phyloP scores from a whole-genome alignment of 148 eudicot species.

The Cornus suecica region DNA sequence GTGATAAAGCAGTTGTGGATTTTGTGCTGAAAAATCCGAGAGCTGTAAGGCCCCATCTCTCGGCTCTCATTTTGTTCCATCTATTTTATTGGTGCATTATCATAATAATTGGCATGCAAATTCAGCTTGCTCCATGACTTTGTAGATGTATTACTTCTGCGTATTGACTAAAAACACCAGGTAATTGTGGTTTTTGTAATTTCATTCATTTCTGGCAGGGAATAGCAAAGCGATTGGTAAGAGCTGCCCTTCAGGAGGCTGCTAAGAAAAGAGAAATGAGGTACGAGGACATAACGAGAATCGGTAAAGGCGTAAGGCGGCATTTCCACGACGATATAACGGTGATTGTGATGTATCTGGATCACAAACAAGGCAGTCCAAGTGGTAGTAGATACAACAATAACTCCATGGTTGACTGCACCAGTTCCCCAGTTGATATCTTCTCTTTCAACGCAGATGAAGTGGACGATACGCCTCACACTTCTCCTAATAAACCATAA shows the following conservation, averaged over 20 bases:
- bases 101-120: neutral
- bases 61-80: neutral
- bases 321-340: conserved; percentile 36
- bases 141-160: neutral
- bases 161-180: neutral
- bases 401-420: conserved; percentile 15
- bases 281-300: conserved; percentile 24
- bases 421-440: conserved; percentile 27
- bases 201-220: conserved; percentile 14
- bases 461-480: conserved; percentile 3
- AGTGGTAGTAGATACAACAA: conserved; percentile 5
- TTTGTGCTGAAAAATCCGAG: conserved; percentile 28
- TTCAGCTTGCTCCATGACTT: neutral
- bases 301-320: conserved; percentile 31
- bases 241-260: conserved; percentile 30
- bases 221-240: conserved; percentile 32
- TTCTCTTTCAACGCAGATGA: conserved; percentile 26
- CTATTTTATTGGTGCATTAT: neutral
- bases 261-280: conserved; percentile 34
- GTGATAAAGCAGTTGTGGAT: conserved; percentile 26
- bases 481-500: conserved; percentile 1
- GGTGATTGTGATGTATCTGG: conserved; percentile 32
- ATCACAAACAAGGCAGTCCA: conserved; percentile 18
- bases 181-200: neutral
- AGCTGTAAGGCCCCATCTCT: conserved; percentile 21